phyloP scores from a whole-genome alignment of 2,329 filamentous ascomycete species.

The Rugonectria rugulosa region DNA sequence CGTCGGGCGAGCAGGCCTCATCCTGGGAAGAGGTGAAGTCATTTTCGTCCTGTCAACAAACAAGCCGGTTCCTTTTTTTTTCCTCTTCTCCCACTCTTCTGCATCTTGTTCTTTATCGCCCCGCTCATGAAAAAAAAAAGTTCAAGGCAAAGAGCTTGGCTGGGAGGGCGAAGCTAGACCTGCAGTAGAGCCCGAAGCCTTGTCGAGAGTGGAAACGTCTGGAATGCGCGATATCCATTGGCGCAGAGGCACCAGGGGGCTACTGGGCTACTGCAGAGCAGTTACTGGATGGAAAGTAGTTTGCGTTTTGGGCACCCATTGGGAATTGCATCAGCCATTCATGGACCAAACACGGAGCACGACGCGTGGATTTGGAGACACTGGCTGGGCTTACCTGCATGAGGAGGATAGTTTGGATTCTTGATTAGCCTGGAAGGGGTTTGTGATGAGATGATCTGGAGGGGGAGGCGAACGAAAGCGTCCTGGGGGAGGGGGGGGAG shows the following conservation, averaged over 20 bases:
- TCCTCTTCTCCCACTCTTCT: background rate
- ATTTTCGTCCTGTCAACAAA: too few relatives aligned
- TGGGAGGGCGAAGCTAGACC: constrained; percentile 18
- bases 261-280: constrained; percentile 9
- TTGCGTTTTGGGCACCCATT: constrained; percentile 29
- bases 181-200: constrained; percentile 19
- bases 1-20: constrained; percentile 11
- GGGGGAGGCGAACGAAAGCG: too few relatives aligned
- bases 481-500: too few relatives aligned
- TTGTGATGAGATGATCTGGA: background rate
- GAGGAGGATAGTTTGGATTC: too few relatives aligned
- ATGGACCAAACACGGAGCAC: constrained; percentile 31
- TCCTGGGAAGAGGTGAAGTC: constrained; percentile 14
- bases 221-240: constrained; percentile 1
- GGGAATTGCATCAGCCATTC: constrained; percentile 28
- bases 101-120: constrained; percentile 10
- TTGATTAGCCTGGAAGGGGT: background rate
- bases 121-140: constrained; percentile 9
- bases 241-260: background rate
- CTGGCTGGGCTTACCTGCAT: background rate
- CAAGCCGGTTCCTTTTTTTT: too few relatives aligned
- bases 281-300: too few relatives aligned
- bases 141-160: background rate
- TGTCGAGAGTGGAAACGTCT: constrained; percentile 11
- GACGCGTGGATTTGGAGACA: constrained; percentile 33